Evolutionary conservation across 768 basidiomycete species (phyloP).

Genomic region (Pleurotus cornucopiae): DNA sequence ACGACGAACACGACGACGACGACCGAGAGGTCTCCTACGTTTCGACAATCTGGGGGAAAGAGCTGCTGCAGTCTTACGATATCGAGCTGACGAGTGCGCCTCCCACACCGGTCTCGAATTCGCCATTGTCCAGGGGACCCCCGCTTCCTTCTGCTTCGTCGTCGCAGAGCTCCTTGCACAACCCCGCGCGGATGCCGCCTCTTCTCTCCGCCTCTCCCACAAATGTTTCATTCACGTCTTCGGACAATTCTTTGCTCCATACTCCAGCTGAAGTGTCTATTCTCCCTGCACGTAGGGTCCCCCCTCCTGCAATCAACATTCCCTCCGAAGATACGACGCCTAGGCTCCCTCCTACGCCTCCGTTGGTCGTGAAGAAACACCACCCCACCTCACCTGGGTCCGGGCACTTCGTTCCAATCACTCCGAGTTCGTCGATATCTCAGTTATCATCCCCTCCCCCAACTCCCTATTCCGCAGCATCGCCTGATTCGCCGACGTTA

Average conservation of each 20-base stretch:
- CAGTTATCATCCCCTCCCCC: constrained; percentile 1
- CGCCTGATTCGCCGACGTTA: constrained; percentile 5
- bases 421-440: neutral
- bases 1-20: neutral
- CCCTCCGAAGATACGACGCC: neutral
- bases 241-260: neutral
- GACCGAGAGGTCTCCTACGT: constrained; percentile 5
- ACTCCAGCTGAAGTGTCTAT: neutral
- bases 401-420: neutral
- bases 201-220: constrained; percentile 2
- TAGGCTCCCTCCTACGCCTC: constrained; percentile 4
- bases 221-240: constrained; percentile 1
- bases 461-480: constrained; percentile 6
- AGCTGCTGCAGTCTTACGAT: constrained; percentile 3
- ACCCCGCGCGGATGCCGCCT: neutral
- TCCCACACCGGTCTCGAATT: constrained; percentile 5
- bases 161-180: too few relatives aligned
- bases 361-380: neutral
- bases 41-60: constrained; percentile 4
- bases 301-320: neutral
- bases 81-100: constrained; percentile 4
- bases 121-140: neutral
- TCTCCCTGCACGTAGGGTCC: neutral
- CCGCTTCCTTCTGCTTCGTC: neutral
- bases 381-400: neutral